These are phyloP conservation scores for Cryphonectria japonica DNA, from an alignment of 2,329 filamentous ascomycete genomes.

Conservation along the genomic window DNA sequence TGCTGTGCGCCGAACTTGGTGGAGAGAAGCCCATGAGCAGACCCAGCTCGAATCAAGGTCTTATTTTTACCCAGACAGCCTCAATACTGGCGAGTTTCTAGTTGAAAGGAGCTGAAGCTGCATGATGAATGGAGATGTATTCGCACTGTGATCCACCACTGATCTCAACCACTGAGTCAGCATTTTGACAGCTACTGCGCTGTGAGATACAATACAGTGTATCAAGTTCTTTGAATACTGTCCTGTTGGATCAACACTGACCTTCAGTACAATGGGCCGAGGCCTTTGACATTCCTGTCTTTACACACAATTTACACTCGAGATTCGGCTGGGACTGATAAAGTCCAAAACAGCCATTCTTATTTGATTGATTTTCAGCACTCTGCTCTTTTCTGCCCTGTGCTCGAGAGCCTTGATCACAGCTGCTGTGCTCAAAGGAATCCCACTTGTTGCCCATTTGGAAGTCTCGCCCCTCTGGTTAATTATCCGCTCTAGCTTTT, in stretches of 20 bases:
- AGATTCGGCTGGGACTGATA: not conserved
- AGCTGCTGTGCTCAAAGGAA: not conserved
- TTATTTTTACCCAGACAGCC: not conserved
- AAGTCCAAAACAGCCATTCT: not conserved
- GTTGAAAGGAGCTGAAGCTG: not conserved
- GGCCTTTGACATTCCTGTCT: not conserved
- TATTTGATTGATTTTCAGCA: not conserved
- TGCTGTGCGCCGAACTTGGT: not conserved
- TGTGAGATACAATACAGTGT: not conserved
- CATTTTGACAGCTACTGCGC: not conserved
- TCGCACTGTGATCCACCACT: not conserved
- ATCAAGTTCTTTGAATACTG: not conserved
- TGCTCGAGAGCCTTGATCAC: not conserved
- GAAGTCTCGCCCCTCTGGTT: not conserved
- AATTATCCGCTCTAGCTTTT: not conserved
- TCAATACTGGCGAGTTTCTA: not conserved
- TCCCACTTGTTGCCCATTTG: not conserved
- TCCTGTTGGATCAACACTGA: not conserved
- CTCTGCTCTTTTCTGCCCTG: not conserved
- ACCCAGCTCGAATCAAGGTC: not conserved
- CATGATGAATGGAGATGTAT: not conserved
- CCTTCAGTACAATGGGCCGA: not conserved
- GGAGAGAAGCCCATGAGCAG: not conserved
- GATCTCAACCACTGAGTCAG: not conserved
- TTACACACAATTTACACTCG: not conserved